Evolutionary conservation across 768 basidiomycete genomes (phyloP), one percentile per base, ranked within the genome.

Genomic region (Lepiota subincarnata): DNA sequence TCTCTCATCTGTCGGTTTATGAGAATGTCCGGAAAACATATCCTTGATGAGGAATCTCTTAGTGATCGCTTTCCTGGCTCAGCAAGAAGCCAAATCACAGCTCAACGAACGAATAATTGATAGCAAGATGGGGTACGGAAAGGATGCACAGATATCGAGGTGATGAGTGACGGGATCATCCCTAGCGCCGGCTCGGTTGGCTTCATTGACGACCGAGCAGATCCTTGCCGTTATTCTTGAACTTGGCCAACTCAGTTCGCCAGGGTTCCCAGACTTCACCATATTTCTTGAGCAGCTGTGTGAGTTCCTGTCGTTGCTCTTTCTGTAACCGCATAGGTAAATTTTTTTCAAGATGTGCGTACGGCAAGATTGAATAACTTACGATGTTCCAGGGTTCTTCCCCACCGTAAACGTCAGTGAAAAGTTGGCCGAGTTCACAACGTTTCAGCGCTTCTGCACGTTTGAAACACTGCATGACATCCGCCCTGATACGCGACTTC

Each of bases 211-310:
- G 50, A 40, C 60, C 66, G 19, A 74, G 46, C 49, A 88, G 64
- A 59, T 85, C 85, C 68, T 83, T 72, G 3, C 90, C 91, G 48
- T 78, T 78, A 57, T 86, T 82, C 68, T 78, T 84, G 65, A 89
- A 90, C 68, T 83, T 89, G 54, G 76, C 77, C 47, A 92, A 70
- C 68, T 95, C 93, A 31, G 75, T 78, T 65, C 73, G 76, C 92
- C 92, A 98, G 7, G 90, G 92, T 60, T 88, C 88, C 87, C 87
- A 94, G 1, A 73, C 76, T n/a, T 82, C 63, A 1, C 93, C 92
- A 58, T 96, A 98, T 68, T 97, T 97, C 68, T 74, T 82, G 56
- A 97, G 61, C 19, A 98, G 72, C 31, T 75, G 60, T 16, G 75
- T 73, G 24, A 98, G 76, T 61, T 97, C 95, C 52, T 83, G 81